Evolutionary conservation across 2,329 filamentous ascomycete species (phyloP), one percentile per base, ranked within the genome.

Genomic region (Macrophomina phaseolina): DNA sequence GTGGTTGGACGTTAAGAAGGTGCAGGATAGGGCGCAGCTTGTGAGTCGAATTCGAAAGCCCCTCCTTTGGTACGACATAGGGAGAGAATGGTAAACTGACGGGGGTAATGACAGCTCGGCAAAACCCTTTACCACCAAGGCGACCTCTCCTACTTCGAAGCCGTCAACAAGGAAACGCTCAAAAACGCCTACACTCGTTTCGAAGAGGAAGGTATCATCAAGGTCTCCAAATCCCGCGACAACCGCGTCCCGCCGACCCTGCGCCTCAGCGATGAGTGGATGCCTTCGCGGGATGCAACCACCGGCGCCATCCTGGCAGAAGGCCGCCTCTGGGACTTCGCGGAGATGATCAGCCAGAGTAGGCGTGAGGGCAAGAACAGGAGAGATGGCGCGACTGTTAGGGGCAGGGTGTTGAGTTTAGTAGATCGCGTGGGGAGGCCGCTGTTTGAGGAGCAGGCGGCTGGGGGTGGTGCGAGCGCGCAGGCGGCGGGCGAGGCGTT

Each of bases 61-160:
- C 18, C 48, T 18, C 23, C 23, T 23, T 23, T 23, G 23, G 23
- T 23, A 23, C 23, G 23, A 23, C 23, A 3, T 23, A 23, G 23
- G 23, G 3, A 23, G 23, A 23, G 23, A 23, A 23, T 23, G 23
- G 23, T 23, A 23, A 23, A 40, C 38, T 40, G 14, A 40, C 38
- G 38, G 14, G 23, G 23, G 3, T 14, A 40, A 40, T 14, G 38
- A 1, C 58, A 94, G 87, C 87, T 97, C 36, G 95, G 95, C 65
- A 98, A 99, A 80, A 98, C 95, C 0, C 85, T 99, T 1, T 99
- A 97, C 75, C 94, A 99, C 76, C 94, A 99, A 81, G 95, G 95
- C 66, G 95, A 99, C 74, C 87, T 99, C 9, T 94, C 91, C 36
- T 99, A 99, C 80, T 98, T 97, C 72, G 95, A 99, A 80, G 94